Percentiles rank a stretch among this genome's conserved stretches.
Conservation (phyloP, 306 rosid species). For the Casuarina cunninghamiana region DNA sequence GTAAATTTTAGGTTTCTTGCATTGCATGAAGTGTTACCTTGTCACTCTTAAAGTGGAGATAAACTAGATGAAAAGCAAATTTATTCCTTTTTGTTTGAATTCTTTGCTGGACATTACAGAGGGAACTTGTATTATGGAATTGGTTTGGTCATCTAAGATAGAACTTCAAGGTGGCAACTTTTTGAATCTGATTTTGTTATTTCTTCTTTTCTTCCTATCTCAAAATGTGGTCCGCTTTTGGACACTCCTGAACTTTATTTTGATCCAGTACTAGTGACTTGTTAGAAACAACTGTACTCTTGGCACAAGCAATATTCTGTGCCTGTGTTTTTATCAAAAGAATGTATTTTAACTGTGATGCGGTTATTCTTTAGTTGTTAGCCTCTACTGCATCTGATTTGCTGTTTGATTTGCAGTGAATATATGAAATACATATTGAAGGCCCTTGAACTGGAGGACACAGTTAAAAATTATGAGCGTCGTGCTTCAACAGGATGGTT, state of each 20-base stretch:
- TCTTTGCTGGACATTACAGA: too few relatives aligned
- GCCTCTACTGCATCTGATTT: constrained; percentile 21
- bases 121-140: not conserved
- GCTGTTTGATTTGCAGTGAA: constrained; percentile 61
- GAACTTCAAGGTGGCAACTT: not conserved
- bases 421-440: constrained; percentile 75
- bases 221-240: not conserved
- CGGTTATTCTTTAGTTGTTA: constrained; percentile 22
- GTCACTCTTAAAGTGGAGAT: not conserved
- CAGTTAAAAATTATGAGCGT: constrained; percentile 69
- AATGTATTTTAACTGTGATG: constrained; percentile 9
- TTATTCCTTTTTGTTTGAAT: not conserved
- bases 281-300: not conserved
- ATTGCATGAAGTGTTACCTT: not conserved
- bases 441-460: constrained; percentile 92
- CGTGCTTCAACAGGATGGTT: constrained; percentile 87
- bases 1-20: too few relatives aligned
- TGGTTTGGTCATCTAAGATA: not conserved
- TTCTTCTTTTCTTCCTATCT: not conserved
- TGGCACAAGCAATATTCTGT: not conserved
- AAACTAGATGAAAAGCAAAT: not conserved
- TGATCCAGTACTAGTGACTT: not conserved
- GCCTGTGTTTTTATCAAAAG: constrained; percentile 10
- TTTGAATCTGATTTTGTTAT: not conserved
- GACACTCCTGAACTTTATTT: not conserved